Conservation (phyloP, 129 eudicot genomes). For the Helianthus tuberosus region DNA sequence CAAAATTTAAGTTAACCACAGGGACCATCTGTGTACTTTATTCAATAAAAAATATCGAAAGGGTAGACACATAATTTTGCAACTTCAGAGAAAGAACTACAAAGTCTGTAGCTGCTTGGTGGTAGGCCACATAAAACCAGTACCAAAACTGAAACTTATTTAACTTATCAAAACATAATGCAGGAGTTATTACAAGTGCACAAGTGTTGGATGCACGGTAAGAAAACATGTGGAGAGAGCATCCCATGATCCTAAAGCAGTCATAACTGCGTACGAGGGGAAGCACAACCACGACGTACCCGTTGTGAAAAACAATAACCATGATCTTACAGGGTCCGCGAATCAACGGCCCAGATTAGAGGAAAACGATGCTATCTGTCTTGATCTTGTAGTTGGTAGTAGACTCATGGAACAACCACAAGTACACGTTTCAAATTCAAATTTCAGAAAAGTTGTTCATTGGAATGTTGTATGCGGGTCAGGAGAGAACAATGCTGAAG, state of each 20-base stretch:
- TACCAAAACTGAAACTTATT: not conserved
- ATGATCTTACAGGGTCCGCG: constrained; percentile 47
- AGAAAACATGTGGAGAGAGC: constrained; percentile 98
- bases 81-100: not conserved
- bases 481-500: constrained; percentile 50
- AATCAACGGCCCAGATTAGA: constrained; percentile 47
- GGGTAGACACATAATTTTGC: not conserved
- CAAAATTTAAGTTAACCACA: no score
- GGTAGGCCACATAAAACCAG: not conserved
- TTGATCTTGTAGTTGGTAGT: constrained; percentile 85
- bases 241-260: constrained; percentile 94
- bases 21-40: no score
- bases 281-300: constrained; percentile 97
- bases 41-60: not conserved
- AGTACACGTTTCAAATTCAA: constrained; percentile 30
- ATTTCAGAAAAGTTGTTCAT: constrained; percentile 47
- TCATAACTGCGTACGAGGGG: constrained; percentile 92
- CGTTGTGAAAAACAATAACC: constrained; percentile 53
- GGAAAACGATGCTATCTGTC: constrained; percentile 58
- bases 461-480: constrained; percentile 56
- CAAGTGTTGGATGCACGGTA: constrained; percentile 83
- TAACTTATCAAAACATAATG: constrained; percentile 2
- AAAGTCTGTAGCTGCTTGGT: not conserved
- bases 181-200: constrained; percentile 99
- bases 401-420: constrained; percentile 37